Evolutionary conservation across 2,329 filamentous ascomycete genomes (phyloP).

Genomic region (Xylariaceae sp.): DNA sequence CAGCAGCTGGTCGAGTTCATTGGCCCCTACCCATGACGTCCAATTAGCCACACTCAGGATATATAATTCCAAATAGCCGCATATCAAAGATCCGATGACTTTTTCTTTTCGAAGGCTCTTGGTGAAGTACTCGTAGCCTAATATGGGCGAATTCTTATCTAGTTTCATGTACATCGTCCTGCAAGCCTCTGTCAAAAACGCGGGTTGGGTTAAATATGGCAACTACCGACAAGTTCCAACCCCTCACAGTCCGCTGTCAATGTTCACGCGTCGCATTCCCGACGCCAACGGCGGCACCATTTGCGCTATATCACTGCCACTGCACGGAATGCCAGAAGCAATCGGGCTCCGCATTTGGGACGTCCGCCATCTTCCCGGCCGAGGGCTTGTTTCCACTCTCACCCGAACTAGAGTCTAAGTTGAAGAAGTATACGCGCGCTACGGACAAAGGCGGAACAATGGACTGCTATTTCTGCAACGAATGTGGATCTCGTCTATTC

Average conservation of each 20-base stretch:
- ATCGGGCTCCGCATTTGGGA: slow-evolving; percentile 53
- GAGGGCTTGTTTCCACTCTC: slow-evolving; percentile 49
- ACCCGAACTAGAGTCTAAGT: slow-evolving; percentile 38
- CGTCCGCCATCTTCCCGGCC: slow-evolving; percentile 50
- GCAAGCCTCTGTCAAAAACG: too few relatives aligned
- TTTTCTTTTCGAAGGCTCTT: too few relatives aligned
- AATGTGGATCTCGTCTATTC: slow-evolving; percentile 54
- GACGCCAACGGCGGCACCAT: slow-evolving; percentile 43
- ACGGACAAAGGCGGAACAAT: slow-evolving; percentile 49
- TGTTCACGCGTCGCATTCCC: slow-evolving; percentile 47
- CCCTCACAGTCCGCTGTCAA: slow-evolving; percentile 45
- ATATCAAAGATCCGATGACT: too few relatives aligned
- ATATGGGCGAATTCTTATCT: too few relatives aligned
- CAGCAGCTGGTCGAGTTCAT: too few relatives aligned
- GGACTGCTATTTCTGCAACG: slow-evolving; percentile 46
- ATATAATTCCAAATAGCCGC: too few relatives aligned
- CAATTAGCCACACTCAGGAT: too few relatives aligned
- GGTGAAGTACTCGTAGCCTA: too few relatives aligned
- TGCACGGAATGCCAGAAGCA: slow-evolving; percentile 54
- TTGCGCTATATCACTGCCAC: slow-evolving; percentile 52
- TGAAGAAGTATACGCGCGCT: slow-evolving; percentile 47
- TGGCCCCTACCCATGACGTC: too few relatives aligned
- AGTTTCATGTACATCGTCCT: too few relatives aligned
- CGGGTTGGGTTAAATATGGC: too few relatives aligned
- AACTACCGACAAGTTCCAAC: neutral